Evolutionary conservation across 2,329 filamentous ascomycete species (phyloP).

Genomic region (Cercospora beticola): DNA sequence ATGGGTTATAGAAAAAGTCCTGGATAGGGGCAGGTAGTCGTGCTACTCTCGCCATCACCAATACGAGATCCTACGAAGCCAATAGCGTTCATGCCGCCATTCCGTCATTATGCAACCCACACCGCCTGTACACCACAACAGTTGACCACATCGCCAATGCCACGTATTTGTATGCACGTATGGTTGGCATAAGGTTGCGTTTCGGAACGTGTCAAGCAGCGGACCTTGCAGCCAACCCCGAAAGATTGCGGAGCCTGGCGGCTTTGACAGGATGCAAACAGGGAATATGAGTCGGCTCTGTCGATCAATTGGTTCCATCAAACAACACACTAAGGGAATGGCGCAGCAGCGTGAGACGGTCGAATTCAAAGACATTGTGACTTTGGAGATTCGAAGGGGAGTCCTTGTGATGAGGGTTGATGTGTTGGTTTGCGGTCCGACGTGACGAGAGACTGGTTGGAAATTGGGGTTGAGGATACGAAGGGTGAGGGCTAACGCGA

Average conservation of each 20-base stretch:
- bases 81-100: background rate
- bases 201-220: background rate
- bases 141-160: background rate
- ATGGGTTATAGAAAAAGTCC: constrained; percentile 67
- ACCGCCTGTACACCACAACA: background rate
- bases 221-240: background rate
- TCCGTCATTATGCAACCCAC: background rate
- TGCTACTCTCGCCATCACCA: background rate
- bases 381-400: constrained; percentile 1
- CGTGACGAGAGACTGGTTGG: background rate
- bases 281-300: background rate
- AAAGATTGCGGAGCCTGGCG: constrained; percentile 1
- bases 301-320: constrained; percentile 5
- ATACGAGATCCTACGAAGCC: background rate
- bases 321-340: constrained; percentile 7
- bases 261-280: constrained; percentile 3
- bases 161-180: background rate
- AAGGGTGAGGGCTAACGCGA: background rate
- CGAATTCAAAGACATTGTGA: constrained; percentile 6
- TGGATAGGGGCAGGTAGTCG: constrained; percentile 27
- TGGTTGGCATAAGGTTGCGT: background rate
- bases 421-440: background rate
- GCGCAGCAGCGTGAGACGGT: constrained; percentile 13
- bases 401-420: constrained; percentile 6
- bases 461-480: background rate